These are phyloP conservation scores for Monilinia vaccinii-corymbosi DNA, from an alignment of 2,329 filamentous ascomycete genomes.

Conservation along the genomic window DNA sequence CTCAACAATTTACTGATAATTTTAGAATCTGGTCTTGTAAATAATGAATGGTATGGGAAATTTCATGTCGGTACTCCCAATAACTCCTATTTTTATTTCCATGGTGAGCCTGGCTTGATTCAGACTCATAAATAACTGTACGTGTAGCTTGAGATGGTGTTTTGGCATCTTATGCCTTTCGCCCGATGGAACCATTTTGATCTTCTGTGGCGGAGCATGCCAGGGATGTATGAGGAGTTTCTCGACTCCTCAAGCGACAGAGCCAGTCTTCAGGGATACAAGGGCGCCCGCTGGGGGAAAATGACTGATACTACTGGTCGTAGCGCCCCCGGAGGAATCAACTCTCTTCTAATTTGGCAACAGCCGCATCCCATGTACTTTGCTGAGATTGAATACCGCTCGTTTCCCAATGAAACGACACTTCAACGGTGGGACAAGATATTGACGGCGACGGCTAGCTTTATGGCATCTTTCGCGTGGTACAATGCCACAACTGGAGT, in stretches of 20 bases:
- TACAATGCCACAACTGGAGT: constrained; percentile 40
- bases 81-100: too few relatives aligned
- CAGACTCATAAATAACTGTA: background rate
- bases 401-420: constrained; percentile 35
- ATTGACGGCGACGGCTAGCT: constrained; percentile 44
- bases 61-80: constrained; percentile 30
- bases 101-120: background rate
- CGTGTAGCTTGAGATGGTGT: constrained; percentile 31
- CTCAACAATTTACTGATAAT: background rate
- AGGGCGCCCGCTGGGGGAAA: constrained; percentile 39
- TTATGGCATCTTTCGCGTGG: constrained; percentile 50
- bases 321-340: constrained; percentile 50
- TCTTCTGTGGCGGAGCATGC: constrained; percentile 32
- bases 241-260: constrained; percentile 28
- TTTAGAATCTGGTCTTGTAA: constrained; percentile 36
- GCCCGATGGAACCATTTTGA: constrained; percentile 33
- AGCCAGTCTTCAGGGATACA: constrained; percentile 30
- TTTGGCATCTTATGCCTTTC: constrained; percentile 37
- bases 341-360: constrained; percentile 53
- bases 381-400: constrained; percentile 46
- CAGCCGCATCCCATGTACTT: constrained; percentile 53
- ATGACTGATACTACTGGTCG: constrained; percentile 49
- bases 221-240: constrained; percentile 30
- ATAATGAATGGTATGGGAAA: constrained; percentile 40
- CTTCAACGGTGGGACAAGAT: constrained; percentile 45